Evolutionary conservation across 345 rosid genomes (phyloP).

Genomic region (Ceriops decandra): DNA sequence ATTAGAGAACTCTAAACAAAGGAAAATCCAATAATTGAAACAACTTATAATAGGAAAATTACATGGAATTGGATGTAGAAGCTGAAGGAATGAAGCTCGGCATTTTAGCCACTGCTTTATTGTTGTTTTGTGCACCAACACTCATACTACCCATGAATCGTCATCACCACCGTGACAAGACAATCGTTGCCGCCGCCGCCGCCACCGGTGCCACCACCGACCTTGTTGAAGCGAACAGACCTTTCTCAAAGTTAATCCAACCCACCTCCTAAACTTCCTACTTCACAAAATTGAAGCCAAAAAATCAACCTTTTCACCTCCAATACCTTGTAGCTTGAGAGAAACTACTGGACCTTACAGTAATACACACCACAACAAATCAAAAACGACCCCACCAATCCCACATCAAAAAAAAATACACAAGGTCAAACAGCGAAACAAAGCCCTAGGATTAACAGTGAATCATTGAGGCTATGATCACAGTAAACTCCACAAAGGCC

Average conservation of each 20-base stretch:
- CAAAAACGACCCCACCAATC: not conserved
- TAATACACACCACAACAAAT: not conserved
- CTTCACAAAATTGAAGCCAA: not conserved
- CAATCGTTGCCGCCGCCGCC: not conserved
- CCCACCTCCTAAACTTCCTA: not conserved
- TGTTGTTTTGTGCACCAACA: constrained; percentile 33
- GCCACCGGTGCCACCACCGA: not conserved
- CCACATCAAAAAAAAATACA: not conserved
- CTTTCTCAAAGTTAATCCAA: constrained; percentile 1
- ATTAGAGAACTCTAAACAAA: not conserved
- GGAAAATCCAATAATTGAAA: not conserved
- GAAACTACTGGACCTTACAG: not conserved
- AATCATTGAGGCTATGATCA: not conserved
- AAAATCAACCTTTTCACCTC: not conserved
- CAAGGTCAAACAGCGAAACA: not conserved
- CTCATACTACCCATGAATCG: constrained; percentile 44
- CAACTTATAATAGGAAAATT: constrained; percentile 3
- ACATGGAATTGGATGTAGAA: constrained; percentile 46
- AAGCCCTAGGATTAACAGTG: not conserved
- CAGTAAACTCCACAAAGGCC: not conserved
- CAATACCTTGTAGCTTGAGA: not conserved
- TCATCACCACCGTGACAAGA: constrained; percentile 22
- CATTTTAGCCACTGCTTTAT: constrained; percentile 42
- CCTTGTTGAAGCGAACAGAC: not conserved
- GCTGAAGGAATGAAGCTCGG: constrained; percentile 46